A percentile compares a stretch with the other conserved stretches of the same genome.
phyloP scores from a whole-genome alignment of 805 yeast genomes.

The Yamadazyma ubonensis region DNA sequence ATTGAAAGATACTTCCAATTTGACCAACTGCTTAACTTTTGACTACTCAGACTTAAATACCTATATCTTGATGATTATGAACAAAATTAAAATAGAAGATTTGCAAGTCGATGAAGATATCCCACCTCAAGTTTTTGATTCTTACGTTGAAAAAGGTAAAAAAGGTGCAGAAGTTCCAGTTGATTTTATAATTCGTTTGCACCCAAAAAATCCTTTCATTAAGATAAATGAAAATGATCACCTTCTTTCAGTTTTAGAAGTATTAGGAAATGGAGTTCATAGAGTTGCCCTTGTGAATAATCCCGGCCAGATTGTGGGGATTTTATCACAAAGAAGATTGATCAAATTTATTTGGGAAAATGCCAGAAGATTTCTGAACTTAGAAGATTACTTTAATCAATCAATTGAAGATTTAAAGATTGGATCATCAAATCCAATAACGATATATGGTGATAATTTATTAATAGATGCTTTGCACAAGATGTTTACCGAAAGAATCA shows the following conservation, averaged over 20 bases:
- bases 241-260: slow-evolving; percentile 73
- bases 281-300: slow-evolving; percentile 75
- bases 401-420: slow-evolving; percentile 71
- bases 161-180: slow-evolving; percentile 91
- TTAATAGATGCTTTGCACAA: slow-evolving; percentile 81
- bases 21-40: slow-evolving; percentile 71
- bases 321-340: slow-evolving; percentile 86
- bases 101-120: slow-evolving; percentile 31
- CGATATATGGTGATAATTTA: slow-evolving; percentile 83
- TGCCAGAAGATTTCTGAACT: slow-evolving; percentile 77
- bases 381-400: slow-evolving; percentile 71
- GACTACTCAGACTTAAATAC: slow-evolving; percentile 92
- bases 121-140: slow-evolving; percentile 23
- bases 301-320: slow-evolving; percentile 63
- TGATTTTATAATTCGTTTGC: slow-evolving; percentile 76
- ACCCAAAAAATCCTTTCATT: slow-evolving; percentile 86
- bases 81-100: slow-evolving; percentile 51
- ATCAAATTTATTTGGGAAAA: slow-evolving; percentile 89
- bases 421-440: slow-evolving; percentile 68
- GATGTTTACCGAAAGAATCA: slow-evolving; percentile 82
- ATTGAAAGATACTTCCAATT: slow-evolving; percentile 33
- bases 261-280: slow-evolving; percentile 93
- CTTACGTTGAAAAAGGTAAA: slow-evolving; percentile 61
- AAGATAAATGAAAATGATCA: slow-evolving; percentile 69
- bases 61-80: slow-evolving; percentile 78